Conservation (phyloP, 2,329 filamentous ascomycete genomes). For the Cladosporium austrohemisphaericum region DNA sequence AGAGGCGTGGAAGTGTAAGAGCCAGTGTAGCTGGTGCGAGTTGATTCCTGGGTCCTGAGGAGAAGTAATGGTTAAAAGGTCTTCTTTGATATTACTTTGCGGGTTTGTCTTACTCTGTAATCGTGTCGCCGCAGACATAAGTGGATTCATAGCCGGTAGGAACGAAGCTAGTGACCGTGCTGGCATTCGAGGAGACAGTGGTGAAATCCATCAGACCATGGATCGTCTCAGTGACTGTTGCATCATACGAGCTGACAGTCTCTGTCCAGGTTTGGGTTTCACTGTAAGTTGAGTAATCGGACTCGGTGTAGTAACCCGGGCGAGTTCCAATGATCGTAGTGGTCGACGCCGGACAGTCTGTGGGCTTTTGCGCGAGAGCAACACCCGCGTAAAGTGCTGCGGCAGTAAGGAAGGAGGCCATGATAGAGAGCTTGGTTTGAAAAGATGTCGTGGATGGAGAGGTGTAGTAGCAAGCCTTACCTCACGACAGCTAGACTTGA, state of each 20-base stretch:
- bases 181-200: background rate
- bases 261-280: background rate
- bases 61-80: background rate
- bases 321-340: too few species aligned
- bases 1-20: conserved; percentile 1
- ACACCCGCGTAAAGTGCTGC: too few species aligned
- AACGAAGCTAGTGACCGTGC: background rate
- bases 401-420: too few species aligned
- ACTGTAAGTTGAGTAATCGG: too few species aligned
- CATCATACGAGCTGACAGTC: background rate
- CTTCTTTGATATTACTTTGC: background rate
- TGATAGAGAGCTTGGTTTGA: too few species aligned
- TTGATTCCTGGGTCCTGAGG: background rate
- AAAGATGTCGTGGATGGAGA: too few species aligned
- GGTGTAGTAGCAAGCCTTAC: too few species aligned
- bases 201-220: too few species aligned
- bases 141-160: background rate
- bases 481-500: too few species aligned
- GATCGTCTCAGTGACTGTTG: background rate
- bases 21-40: conserved; percentile 3
- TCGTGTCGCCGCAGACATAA: background rate
- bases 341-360: too few species aligned
- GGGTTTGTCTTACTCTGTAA: background rate
- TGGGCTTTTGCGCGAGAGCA: too few species aligned
- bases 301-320: too few species aligned